A percentile compares a stretch with the other conserved stretches of the same genome.
These are phyloP conservation scores for Kitagawia praeruptora DNA, from an alignment of 129 eudicot species.

Conservation along the genomic window DNA sequence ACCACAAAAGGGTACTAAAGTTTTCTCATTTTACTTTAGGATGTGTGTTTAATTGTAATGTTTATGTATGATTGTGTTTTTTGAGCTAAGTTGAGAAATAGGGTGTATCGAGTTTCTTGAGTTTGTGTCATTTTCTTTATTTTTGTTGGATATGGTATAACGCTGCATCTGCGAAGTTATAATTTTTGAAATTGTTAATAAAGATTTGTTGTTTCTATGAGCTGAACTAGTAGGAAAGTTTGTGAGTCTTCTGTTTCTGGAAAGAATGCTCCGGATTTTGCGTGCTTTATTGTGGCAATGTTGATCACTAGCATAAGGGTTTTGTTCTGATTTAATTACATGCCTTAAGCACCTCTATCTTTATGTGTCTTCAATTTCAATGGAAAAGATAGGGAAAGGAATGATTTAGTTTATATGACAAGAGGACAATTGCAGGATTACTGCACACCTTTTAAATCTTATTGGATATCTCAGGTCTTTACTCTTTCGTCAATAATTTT, in stretches of 20 bases:
- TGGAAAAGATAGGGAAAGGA: not conserved
- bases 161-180: not conserved
- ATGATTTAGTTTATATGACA: not conserved
- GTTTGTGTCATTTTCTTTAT: not conserved
- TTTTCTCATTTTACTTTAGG: not conserved
- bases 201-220: not conserved
- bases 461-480: no score
- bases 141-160: not conserved
- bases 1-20: constrained; percentile 35
- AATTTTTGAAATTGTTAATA: no score
- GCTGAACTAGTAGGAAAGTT: not conserved
- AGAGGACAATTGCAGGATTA: not conserved
- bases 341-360: not conserved
- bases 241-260: not conserved
- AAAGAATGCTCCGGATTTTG: not conserved
- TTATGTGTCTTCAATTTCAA: not conserved
- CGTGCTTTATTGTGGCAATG: not conserved
- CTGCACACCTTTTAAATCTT: no score
- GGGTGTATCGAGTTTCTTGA: not conserved
- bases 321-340: not conserved
- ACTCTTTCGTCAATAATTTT: not conserved
- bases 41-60: not conserved
- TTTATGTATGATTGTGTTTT: not conserved
- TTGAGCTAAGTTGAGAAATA: not conserved
- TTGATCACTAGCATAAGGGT: not conserved